Conservation (phyloP, 306 rosid species). For the Senna tora region DNA sequence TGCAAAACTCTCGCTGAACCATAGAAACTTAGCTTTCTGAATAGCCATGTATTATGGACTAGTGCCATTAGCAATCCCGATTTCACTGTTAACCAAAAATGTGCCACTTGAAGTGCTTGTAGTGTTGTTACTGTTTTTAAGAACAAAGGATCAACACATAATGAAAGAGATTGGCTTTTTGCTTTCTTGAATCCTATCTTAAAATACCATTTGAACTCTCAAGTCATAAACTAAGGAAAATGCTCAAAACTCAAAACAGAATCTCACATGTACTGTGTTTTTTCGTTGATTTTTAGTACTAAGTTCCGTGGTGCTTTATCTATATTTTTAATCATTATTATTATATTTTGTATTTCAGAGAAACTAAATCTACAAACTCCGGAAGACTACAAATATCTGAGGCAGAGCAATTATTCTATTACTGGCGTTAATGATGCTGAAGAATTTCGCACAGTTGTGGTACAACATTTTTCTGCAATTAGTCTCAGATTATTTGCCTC, state of each 20-base stretch:
- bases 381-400: constrained; percentile 82
- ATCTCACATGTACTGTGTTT: neutral
- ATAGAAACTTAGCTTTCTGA: neutral
- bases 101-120: neutral
- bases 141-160: neutral
- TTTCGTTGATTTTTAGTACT: neutral
- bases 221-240: neutral
- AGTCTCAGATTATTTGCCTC: constrained; percentile 23
- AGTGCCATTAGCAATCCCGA: neutral
- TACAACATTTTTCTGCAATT: constrained; percentile 41
- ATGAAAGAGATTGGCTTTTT: neutral
- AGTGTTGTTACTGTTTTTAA: neutral
- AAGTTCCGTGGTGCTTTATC: constrained; percentile 27
- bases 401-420: constrained; percentile 88
- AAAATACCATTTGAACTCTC: neutral
- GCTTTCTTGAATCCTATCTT: neutral
- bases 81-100: too few species aligned
- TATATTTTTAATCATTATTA: constrained; percentile 6
- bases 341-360: constrained; percentile 60
- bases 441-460: constrained; percentile 80
- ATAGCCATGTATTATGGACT: neutral
- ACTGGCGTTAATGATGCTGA: constrained; percentile 83
- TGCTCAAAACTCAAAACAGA: neutral
- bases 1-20: neutral
- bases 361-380: constrained; percentile 72